Conservation (phyloP, 768 basidiomycete genomes). For the Cyclocybe aegerita region DNA sequence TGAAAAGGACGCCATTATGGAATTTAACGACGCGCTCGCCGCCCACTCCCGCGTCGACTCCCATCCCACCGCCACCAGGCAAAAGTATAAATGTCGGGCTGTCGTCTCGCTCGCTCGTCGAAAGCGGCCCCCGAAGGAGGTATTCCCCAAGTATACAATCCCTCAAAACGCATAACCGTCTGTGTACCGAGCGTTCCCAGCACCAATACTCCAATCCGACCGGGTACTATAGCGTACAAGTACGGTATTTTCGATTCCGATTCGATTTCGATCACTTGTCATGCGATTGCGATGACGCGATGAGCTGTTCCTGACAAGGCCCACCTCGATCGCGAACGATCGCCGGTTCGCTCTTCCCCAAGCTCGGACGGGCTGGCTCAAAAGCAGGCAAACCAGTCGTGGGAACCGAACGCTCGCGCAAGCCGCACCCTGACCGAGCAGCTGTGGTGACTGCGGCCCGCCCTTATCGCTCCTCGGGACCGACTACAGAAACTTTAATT, state of each 20-base stretch:
- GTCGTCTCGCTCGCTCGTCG: no score
- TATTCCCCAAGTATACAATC: no score
- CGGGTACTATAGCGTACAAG: no score
- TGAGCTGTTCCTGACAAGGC: conserved; percentile 22
- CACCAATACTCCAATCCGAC: no score
- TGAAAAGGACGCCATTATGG: no score
- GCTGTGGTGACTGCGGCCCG: conserved; percentile 20
- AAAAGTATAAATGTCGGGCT: no score
- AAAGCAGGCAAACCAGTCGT: conserved; percentile 3
- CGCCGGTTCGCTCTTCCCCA: not conserved
- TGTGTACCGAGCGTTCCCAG: no score
- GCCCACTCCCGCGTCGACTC: no score
- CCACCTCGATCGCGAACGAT: conserved; percentile 21
- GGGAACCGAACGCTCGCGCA: conserved; percentile 14
- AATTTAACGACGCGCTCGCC: no score
- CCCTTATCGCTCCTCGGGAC: conserved; percentile 21
- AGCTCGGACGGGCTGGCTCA: conserved; percentile 12
- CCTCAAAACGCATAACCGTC: no score
- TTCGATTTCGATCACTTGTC: conserved; percentile 6
- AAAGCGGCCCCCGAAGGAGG: no score
- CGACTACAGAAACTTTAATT: conserved; percentile 8
- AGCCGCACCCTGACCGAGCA: conserved; percentile 5
- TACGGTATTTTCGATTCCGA: conserved; percentile 1
- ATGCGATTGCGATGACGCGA: conserved; percentile 21
- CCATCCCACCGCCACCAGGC: no score